A percentile compares a stretch with the other conserved stretches of the same genome.
These are phyloP conservation scores for Entomortierella lignicola DNA, from an alignment of 192 early-diverging fungal species.

Conservation along the genomic window DNA sequence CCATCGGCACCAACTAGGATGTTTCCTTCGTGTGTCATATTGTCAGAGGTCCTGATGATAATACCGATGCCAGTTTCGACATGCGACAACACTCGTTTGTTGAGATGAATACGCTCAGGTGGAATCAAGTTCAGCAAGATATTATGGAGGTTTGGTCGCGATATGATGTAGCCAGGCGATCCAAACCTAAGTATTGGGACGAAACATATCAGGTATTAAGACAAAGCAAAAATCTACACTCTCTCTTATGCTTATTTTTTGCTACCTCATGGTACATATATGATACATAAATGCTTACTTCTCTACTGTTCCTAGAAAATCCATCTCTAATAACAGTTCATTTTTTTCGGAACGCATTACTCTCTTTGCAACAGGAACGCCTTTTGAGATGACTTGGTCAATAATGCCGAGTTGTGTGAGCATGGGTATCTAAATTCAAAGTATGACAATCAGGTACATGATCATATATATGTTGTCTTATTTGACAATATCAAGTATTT, in stretches of 20 bases:
- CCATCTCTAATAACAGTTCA: background rate
- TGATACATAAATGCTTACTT: background rate
- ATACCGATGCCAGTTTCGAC: background rate
- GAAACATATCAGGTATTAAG: background rate
- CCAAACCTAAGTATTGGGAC: background rate
- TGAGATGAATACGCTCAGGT: constrained; percentile 3
- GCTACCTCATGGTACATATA: background rate
- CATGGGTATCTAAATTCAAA: background rate
- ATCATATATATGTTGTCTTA: too few relatives aligned
- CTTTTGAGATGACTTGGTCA: background rate
- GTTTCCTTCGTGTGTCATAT: constrained; percentile 8
- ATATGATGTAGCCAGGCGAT: background rate
- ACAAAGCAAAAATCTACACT: too few relatives aligned
- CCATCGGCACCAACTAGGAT: constrained; percentile 24
- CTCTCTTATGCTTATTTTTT: too few relatives aligned
- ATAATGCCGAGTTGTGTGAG: background rate
- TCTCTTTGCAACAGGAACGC: background rate
- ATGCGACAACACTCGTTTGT: constrained; percentile 16
- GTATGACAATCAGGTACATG: too few relatives aligned
- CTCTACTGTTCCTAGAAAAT: background rate
- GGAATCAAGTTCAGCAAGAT: background rate
- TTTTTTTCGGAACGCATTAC: background rate
- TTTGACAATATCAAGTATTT: too few relatives aligned
- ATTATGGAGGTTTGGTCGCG: constrained; percentile 3
- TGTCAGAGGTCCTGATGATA: constrained; percentile 13